These are phyloP conservation scores for Penicillium paradoxum DNA, from an alignment of 495 filamentous ascomycete genomes.

Conservation along the genomic window DNA sequence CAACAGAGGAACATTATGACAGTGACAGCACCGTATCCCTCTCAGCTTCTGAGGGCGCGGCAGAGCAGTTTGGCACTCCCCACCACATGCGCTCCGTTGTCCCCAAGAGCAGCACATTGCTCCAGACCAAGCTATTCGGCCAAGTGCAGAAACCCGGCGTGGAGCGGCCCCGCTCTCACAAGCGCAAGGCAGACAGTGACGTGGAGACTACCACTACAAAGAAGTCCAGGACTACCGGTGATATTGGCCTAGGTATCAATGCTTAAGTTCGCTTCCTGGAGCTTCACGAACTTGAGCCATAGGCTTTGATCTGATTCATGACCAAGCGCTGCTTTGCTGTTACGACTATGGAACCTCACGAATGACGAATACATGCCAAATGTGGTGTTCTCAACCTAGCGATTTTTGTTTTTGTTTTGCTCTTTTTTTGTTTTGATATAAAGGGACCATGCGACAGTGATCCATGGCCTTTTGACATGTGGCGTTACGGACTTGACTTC, in stretches of 20 bases:
- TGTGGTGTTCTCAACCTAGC: constrained; percentile 16
- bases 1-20: constrained; percentile 53
- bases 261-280: constrained; percentile 27
- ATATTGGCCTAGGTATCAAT: constrained; percentile 62
- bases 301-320: constrained; percentile 23
- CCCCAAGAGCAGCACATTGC: constrained; percentile 39
- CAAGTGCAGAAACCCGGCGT: constrained; percentile 56
- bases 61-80: constrained; percentile 22
- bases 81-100: constrained; percentile 21
- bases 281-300: not conserved
- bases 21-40: constrained; percentile 75
- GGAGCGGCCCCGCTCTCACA: constrained; percentile 37
- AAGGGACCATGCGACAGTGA: constrained; percentile 2
- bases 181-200: constrained; percentile 55
- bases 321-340: constrained; percentile 21
- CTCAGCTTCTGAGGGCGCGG: constrained; percentile 71
- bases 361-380: constrained; percentile 29
- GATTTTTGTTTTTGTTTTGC: constrained; percentile 14
- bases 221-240: constrained; percentile 51
- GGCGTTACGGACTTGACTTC: constrained; percentile 8
- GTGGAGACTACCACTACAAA: constrained; percentile 47
- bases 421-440: not conserved
- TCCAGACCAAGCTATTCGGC: constrained; percentile 66
- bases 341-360: constrained; percentile 25
- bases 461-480: constrained; percentile 2